Evolutionary conservation across 2,329 filamentous ascomycete genomes (phyloP).

Genomic region (Diaporthe caulivora): DNA sequence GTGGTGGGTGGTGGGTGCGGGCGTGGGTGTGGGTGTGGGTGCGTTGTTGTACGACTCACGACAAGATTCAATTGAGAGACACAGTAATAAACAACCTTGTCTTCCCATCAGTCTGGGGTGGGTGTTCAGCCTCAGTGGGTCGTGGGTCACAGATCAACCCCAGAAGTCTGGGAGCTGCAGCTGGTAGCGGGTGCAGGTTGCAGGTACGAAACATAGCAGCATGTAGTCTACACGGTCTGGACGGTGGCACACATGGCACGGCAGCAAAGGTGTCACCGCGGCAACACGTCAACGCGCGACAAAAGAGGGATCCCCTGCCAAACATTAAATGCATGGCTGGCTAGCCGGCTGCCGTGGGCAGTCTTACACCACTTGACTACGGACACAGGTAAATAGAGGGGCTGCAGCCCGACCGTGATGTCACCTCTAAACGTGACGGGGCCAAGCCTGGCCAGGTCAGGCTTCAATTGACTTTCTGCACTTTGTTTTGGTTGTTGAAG

Average conservation of each 20-base stretch:
- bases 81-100: conserved; percentile 31
- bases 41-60: no score
- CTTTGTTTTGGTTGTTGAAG: conserved; percentile 12
- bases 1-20: no score
- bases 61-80: no score
- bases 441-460: conserved; percentile 25
- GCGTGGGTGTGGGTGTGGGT: no score
- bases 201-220: conserved; percentile 3
- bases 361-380: no score
- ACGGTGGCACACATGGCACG: no score
- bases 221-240: no score
- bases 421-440: background rate
- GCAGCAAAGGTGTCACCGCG: background rate
- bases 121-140: conserved; percentile 35
- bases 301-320: conserved; percentile 17
- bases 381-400: conserved; percentile 18
- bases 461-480: conserved; percentile 25
- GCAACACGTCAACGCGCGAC: background rate
- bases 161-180: background rate
- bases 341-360: no score
- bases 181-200: conserved; percentile 3
- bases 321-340: no score
- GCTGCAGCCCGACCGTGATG: conserved; percentile 25
- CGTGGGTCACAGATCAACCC: conserved; percentile 28
- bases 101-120: conserved; percentile 26